Evolutionary conservation across 192 early-diverging fungal species (phyloP), one percentile per base, ranked within the genome.

Genomic region (Backusella liffmaniae): DNA sequence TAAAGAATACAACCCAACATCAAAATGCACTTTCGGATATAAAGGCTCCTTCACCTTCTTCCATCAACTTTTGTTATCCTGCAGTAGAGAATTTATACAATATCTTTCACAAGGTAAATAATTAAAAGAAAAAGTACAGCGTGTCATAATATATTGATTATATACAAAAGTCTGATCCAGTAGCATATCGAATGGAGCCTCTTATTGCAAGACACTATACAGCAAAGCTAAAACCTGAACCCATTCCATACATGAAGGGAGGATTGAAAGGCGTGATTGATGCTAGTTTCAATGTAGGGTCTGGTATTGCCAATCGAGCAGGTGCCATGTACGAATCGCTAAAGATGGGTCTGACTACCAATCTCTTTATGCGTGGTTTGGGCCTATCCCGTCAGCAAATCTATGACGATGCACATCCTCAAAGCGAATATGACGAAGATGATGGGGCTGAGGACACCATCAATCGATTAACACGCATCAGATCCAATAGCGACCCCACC

Each of bases 241-340:
- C 86, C 29, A 86, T 96, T 41, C 91, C 89, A 10, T 96, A 95
- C 70, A 90, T 91, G 67, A 96, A 96, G 73, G 94, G 94, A 18
- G 94, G 94, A 32, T 76, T 96, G 5, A 94, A 87, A 67, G 88
- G 87, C 69, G 83, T 89, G 9, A 82, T 93, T 29, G 83, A 90
- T 56, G 94, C 90, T 6, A 88, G 92, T 69, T 86, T 89, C 62
- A 91, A 94, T 65, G 83, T 94, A 5, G 81, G 90, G 4, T 88
- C 79, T n/a, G 92, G 88, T 39, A 82, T 95, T 26, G 91, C 92
- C 53, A 89, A 85, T 46, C 79, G 87, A 18, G 91, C 91, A 21
- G 87, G 86, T 1, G 90, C 84, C 35, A 90, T 94, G 85, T 87
- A 90, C 65, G 89, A 89, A 62, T 82, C 85, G 0, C 81, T 91